phyloP scores from a whole-genome alignment of 257 asterid species.

The Primulina eburnea region DNA sequence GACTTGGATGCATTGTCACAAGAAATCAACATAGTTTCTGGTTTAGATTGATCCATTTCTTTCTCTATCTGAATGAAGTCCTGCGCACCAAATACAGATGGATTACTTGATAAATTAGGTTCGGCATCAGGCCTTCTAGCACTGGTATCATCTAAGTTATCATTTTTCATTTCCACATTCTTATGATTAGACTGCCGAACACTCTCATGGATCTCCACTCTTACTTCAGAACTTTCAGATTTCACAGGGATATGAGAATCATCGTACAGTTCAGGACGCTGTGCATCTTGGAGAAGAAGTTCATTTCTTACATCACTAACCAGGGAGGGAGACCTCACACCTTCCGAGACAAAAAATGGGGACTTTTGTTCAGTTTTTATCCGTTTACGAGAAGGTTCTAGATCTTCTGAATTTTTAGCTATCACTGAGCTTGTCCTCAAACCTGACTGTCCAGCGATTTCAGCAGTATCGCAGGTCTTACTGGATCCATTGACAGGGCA shows the following conservation, averaged over 20 bases:
- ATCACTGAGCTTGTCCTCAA: constrained; percentile 33
- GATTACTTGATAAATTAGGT: constrained; percentile 31
- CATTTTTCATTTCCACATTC: constrained; percentile 40
- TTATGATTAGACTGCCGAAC: constrained; percentile 41
- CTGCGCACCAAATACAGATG: constrained; percentile 41
- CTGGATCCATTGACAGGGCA: constrained; percentile 42
- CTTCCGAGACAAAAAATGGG: constrained; percentile 41
- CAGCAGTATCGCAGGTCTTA: constrained; percentile 47
- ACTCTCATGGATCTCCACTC: constrained; percentile 48
- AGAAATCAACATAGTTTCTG: constrained; percentile 47
- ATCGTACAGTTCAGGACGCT: constrained; percentile 36
- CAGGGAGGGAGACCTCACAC: constrained; percentile 37
- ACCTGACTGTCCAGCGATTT: constrained; percentile 43
- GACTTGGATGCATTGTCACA: constrained; percentile 65
- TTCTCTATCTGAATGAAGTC: constrained; percentile 54
- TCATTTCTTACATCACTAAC: constrained; percentile 36
- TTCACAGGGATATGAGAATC: constrained; percentile 38
- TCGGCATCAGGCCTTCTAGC: constrained; percentile 47
- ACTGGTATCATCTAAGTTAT: constrained; percentile 39
- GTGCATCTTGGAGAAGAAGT: constrained; percentile 37
- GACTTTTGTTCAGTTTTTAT: constrained; percentile 59
- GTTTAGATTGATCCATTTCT: constrained; percentile 52
- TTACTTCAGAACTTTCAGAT: constrained; percentile 51
- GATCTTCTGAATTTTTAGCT: constrained; percentile 56
- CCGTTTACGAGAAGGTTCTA: constrained; percentile 75